Base-by-base conservation (phyloP, 495 filamentous ascomycete species). In the Hypomontagnella submonticulosa region DNA sequence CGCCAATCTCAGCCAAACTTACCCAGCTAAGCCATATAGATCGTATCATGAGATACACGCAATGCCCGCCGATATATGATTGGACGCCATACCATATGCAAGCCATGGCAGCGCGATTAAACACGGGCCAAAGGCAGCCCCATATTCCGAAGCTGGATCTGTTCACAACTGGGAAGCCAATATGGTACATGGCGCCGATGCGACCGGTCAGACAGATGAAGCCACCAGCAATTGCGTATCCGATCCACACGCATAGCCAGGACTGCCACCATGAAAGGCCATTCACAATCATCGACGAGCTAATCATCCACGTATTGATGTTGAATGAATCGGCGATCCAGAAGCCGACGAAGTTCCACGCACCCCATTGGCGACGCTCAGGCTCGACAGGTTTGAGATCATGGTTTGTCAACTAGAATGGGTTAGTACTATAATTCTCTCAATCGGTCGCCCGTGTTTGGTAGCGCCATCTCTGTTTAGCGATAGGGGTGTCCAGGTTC, bases 261-360 rank as follows among this genome's bases (percentile, higher is more conserved):
- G 91, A 87, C 76, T 97, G 92, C 93, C 93, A 97, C 93, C 93
- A 97, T 4, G 92, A 91, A 44, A 97, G 80, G 5, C 92, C 90
- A 56, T 76, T 80, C 0, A 88, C 83, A 19, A 82, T 78, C 72
- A 96, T 93, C 79, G 89, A 89, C 4, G 91, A 89, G 10, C 91
- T 93, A 62, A 97, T 97, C 93, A 97, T 97, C 93, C 93, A 97
- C 12, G 93, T 97, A 76, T 97, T 97, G 75, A 97, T 96, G 75
- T 97, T 97, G 76, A 97, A 92, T 4, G 91, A 94, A 77, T 97
- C 93, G 32, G 93, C 92, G 73, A 96, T 84, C 92, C 92, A 95
- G 71, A 96, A 96, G 15, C 88, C 90, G 54, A 97, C 87, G 69
- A 92, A 97, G 71, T 97, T 97, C 84, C 88, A 90, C 52, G 90